Evolutionary conservation across 805 yeast genomes (phyloP).

Genomic region (Blastobotrys terrestris): DNA sequence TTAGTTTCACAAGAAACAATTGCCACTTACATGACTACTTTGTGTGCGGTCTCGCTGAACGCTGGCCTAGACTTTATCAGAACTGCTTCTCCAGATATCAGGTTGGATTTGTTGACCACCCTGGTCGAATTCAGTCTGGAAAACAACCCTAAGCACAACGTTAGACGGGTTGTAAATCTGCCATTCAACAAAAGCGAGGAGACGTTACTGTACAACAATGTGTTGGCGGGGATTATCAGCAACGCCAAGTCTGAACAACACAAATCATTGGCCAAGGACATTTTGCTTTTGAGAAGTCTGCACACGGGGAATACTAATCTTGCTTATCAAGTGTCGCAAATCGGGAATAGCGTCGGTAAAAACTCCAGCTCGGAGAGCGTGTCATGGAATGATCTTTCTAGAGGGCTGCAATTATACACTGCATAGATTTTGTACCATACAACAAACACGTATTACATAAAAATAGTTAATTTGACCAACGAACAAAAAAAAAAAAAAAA

Average conservation of each 20-base stretch:
- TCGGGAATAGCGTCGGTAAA: conserved; percentile 1
- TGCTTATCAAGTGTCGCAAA: conserved; percentile 6
- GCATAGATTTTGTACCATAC: neutral
- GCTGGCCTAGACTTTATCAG: conserved; percentile 15
- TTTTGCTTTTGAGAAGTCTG: conserved; percentile 15
- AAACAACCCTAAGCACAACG: conserved; percentile 6
- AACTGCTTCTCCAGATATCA: conserved; percentile 10
- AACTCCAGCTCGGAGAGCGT: neutral
- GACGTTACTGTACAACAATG: conserved; percentile 6
- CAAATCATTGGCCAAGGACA: conserved; percentile 15
- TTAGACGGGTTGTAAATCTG: conserved; percentile 20
- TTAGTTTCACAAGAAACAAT: conserved; percentile 8
- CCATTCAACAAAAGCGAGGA: conserved; percentile 14
- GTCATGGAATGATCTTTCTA: neutral
- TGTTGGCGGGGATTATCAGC: conserved; percentile 6
- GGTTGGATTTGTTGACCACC: conserved; percentile 6
- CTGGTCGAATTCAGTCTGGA: conserved; percentile 9
- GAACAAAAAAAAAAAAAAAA: neutral
- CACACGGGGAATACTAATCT: conserved; percentile 14
- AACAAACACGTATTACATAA: neutral
- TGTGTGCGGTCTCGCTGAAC: conserved; percentile 13
- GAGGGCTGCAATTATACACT: neutral
- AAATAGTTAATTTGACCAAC: neutral
- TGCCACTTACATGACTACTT: conserved; percentile 9
- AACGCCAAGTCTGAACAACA: neutral